Conservation (phyloP, 257 asterid species). For the Solanum gracilifrons region DNA sequence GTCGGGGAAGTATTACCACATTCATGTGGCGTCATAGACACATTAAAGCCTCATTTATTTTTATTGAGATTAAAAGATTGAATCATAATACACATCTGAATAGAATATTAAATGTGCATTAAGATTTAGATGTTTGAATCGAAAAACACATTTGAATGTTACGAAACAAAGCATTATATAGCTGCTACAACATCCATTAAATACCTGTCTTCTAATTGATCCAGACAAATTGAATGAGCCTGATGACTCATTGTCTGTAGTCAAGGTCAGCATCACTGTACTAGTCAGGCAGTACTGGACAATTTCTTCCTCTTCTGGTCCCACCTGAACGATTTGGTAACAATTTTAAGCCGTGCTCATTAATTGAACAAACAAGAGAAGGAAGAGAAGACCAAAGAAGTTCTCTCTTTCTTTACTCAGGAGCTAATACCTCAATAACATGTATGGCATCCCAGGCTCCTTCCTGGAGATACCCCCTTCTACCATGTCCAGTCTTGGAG, state of each 20-base stretch:
- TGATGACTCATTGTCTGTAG: conserved; percentile 71
- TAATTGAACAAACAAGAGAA: background rate
- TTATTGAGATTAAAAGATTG: background rate
- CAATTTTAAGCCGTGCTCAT: background rate
- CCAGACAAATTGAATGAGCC: conserved; percentile 94
- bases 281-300: conserved; percentile 88
- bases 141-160: background rate
- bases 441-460: conserved; percentile 99
- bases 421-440: conserved; percentile 70
- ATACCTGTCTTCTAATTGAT: conserved; percentile 97
- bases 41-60: background rate
- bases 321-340: conserved; percentile 36
- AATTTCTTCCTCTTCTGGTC: conserved; percentile 65
- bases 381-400: background rate
- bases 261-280: conserved; percentile 87
- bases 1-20: background rate
- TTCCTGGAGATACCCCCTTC: conserved; percentile 84
- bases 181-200: background rate
- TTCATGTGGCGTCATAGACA: background rate
- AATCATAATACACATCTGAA: background rate
- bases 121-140: background rate
- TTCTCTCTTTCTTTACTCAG: background rate
- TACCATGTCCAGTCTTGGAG: conserved; percentile 70
- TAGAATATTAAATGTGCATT: background rate
- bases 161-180: background rate